A percentile compares a stretch with the other conserved stretches of the same genome.
Evolutionary conservation across 2,329 filamentous ascomycete species (phyloP).

Genomic region (Cladosporium sp.): DNA sequence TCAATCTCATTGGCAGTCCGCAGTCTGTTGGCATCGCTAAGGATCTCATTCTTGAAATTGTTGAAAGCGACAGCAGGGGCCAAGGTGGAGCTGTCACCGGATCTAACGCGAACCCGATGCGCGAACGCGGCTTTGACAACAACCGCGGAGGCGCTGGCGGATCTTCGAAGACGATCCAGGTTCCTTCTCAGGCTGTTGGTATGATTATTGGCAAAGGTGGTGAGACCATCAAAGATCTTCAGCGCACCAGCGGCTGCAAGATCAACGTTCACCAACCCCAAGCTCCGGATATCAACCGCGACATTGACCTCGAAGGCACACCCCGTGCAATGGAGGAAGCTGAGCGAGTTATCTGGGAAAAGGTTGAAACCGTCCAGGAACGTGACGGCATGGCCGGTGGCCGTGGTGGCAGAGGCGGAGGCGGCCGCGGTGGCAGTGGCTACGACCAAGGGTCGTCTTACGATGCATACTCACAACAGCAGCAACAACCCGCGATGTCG

Average conservation of each 20-base stretch:
- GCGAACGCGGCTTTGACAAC: constrained; percentile 31
- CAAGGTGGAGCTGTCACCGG: constrained; percentile 33
- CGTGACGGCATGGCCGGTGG: constrained; percentile 32
- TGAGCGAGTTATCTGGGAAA: constrained; percentile 81
- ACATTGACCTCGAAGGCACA: constrained; percentile 78
- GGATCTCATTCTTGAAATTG: constrained; percentile 86
- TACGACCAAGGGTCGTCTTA: constrained; percentile 29
- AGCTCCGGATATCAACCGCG: constrained; percentile 72
- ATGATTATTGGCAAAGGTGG: constrained; percentile 96
- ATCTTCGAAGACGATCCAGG: constrained; percentile 68
- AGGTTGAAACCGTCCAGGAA: constrained; percentile 76
- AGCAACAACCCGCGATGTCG: constrained; percentile 30
- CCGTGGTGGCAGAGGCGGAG: constrained; percentile 29
- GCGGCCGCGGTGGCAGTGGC: constrained; percentile 17
- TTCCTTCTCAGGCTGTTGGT: constrained; percentile 84
- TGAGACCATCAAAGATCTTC: constrained; percentile 92
- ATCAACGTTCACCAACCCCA: constrained; percentile 85
- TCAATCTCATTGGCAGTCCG: constrained; percentile 78
- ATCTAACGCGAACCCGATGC: constrained; percentile 20
- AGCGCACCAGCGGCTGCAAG: constrained; percentile 80
- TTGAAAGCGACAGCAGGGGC: constrained; percentile 71
- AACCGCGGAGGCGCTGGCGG: constrained; percentile 47
- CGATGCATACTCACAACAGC: constrained; percentile 43
- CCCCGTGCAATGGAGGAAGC: constrained; percentile 72
- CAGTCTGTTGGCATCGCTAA: constrained; percentile 72